Percentiles rank a stretch among this genome's conserved stretches.
Evolutionary conservation across 2,329 filamentous ascomycete genomes (phyloP).

Genomic region (Colletotrichum tofieldiae): DNA sequence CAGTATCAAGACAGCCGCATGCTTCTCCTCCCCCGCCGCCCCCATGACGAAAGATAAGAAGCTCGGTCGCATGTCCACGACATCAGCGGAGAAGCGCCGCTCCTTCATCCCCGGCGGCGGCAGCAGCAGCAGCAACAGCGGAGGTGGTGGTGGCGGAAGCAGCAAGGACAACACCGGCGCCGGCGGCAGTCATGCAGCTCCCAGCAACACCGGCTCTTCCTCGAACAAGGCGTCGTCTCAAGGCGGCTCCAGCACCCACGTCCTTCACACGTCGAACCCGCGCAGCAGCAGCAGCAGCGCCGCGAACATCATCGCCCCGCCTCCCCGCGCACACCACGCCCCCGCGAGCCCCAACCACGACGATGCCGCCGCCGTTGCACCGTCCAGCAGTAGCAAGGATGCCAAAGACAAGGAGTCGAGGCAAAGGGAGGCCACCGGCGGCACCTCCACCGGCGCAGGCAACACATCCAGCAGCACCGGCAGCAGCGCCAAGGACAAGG

Average conservation of each 20-base stretch:
- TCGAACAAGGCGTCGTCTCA: conserved; percentile 8
- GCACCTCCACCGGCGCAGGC: background rate
- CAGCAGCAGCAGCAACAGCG: conserved; percentile 44
- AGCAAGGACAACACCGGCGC: conserved; percentile 5
- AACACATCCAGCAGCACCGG: conserved; percentile 21
- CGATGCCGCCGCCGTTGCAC: conserved; percentile 36
- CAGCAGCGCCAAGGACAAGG: conserved; percentile 58
- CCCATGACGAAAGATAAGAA: conserved; percentile 46
- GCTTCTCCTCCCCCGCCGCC: conserved; percentile 27
- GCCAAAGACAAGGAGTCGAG: conserved; percentile 49
- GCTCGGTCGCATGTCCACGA: conserved; percentile 41
- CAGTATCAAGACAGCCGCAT: conserved; percentile 31
- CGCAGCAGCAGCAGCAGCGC: conserved; percentile 47
- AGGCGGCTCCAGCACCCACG: conserved; percentile 45
- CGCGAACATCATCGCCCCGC: conserved; percentile 56
- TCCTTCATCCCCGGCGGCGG: conserved; percentile 46
- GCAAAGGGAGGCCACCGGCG: conserved; percentile 31
- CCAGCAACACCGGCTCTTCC: conserved; percentile 9
- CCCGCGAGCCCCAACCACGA: conserved; percentile 50
- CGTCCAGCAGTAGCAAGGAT: conserved; percentile 37
- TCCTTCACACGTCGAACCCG: conserved; percentile 49
- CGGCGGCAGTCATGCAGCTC: conserved; percentile 46
- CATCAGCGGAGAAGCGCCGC: conserved; percentile 63
- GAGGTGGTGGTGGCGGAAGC: conserved; percentile 4
- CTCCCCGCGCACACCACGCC: conserved; percentile 58